Evolutionary conservation across 495 filamentous ascomycete species (phyloP).

Genomic region (Extremus antarcticus): DNA sequence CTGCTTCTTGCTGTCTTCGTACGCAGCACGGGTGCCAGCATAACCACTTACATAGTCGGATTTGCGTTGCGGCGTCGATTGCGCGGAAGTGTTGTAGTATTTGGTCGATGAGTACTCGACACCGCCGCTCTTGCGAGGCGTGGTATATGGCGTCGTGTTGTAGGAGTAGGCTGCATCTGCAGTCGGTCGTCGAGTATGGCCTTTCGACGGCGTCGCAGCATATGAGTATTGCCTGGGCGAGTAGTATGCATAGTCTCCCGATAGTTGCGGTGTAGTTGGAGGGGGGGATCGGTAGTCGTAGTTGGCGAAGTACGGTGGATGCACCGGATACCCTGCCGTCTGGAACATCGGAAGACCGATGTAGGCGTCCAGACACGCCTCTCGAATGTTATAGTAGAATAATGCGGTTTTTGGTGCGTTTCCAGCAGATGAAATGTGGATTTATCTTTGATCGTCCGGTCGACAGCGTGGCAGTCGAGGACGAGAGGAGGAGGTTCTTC

Average conservation of each 20-base stretch:
- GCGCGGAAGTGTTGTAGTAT: slow-evolving; percentile 24
- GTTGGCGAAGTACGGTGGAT: slow-evolving; percentile 26
- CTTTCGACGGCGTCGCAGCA: slow-evolving; percentile 27
- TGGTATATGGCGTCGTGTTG: slow-evolving; percentile 12
- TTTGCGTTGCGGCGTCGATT: slow-evolving; percentile 28
- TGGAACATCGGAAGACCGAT: slow-evolving; percentile 24
- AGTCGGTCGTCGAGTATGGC: slow-evolving; percentile 29
- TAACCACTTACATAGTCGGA: slow-evolving; percentile 35
- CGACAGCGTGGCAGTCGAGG: slow-evolving; percentile 16
- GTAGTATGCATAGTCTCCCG: slow-evolving; percentile 25
- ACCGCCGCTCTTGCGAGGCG: slow-evolving; percentile 21
- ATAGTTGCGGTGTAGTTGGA: slow-evolving; percentile 25
- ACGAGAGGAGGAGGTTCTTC: slow-evolving; percentile 21
- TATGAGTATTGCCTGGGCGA: slow-evolving; percentile 27
- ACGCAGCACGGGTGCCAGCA: slow-evolving; percentile 22
- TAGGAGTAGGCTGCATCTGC: slow-evolving; percentile 22
- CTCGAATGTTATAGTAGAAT: slow-evolving; percentile 1
- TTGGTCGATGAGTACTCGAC: slow-evolving; percentile 23
- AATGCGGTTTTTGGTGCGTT: not conserved
- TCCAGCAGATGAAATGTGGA: not conserved
- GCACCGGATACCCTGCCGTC: slow-evolving; percentile 26
- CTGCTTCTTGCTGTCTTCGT: slow-evolving; percentile 13
- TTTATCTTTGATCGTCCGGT: slow-evolving; percentile 17
- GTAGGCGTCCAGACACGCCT: slow-evolving; percentile 18
- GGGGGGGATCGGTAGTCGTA: slow-evolving; percentile 30